Evolutionary conservation across 257 asterid species (phyloP).

Genomic region (Solanum chiquidenum): DNA sequence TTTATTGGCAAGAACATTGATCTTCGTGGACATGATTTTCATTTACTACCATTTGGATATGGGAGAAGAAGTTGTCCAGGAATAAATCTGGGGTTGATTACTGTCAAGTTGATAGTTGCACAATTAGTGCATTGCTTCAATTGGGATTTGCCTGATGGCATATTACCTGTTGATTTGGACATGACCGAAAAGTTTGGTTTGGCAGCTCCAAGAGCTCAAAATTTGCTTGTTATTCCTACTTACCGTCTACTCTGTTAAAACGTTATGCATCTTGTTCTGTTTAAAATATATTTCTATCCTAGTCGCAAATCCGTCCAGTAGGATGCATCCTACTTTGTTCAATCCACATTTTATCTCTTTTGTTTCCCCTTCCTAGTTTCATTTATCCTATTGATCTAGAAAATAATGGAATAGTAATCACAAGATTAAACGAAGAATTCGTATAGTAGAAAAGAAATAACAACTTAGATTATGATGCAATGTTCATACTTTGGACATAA

Average conservation of each 20-base stretch:
- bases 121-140: conserved; percentile 4
- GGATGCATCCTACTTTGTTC: no score
- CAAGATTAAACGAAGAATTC: no score
- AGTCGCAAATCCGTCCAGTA: neutral
- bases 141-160: conserved; percentile 3
- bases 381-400: no score
- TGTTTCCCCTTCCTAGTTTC: no score
- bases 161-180: neutral
- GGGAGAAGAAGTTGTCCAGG: conserved; percentile 7
- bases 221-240: neutral
- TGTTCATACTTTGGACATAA: no score
- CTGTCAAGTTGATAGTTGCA: neutral
- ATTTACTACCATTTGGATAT: conserved; percentile 1
- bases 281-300: neutral
- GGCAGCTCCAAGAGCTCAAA: conserved; percentile 1
- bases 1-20: neutral
- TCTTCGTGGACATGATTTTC: neutral
- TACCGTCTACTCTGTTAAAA: neutral
- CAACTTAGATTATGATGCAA: no score
- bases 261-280: neutral
- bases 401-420: no score
- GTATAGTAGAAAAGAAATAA: no score
- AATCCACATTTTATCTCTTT: no score
- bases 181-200: conserved; percentile 5
- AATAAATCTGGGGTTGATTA: conserved; percentile 1